phyloP scores from a whole-genome alignment of 2,329 filamentous ascomycete species.

The Fusarium sp. region DNA sequence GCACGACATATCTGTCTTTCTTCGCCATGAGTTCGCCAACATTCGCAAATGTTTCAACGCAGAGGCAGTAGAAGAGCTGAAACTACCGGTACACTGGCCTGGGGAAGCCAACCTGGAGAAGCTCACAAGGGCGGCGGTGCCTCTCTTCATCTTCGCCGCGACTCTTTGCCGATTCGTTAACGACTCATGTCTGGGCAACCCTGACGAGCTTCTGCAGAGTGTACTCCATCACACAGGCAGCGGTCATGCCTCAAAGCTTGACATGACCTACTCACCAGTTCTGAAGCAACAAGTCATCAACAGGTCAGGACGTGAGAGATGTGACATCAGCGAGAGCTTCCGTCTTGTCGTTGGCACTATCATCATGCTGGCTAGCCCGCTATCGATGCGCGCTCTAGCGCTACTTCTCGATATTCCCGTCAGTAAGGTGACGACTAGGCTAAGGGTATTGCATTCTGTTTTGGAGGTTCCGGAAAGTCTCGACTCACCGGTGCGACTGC shows the following conservation, averaged over 20 bases:
- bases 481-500: slow-evolving; percentile 30
- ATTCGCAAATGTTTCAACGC: background rate
- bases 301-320: background rate
- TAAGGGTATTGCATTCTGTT: background rate
- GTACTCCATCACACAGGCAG: slow-evolving; percentile 34
- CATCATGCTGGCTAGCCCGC: slow-evolving; percentile 40
- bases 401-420: slow-evolving; percentile 1
- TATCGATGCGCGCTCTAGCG: slow-evolving; percentile 27
- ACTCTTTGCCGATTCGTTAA: background rate
- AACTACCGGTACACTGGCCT: background rate
- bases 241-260: too few species aligned
- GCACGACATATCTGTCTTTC: background rate
- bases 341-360: slow-evolving; percentile 41
- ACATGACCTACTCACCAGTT: slow-evolving; percentile 23
- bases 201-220: background rate
- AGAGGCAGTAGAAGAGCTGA: background rate
- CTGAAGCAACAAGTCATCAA: slow-evolving; percentile 8
- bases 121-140: background rate
- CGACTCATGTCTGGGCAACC: background rate
- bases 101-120: background rate
- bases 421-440: background rate
- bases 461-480: background rate
- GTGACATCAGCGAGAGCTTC: slow-evolving; percentile 25
- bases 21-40: background rate
- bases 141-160: background rate